phyloP scores from a whole-genome alignment of 2,329 filamentous ascomycete genomes.

The Arthrobotrys iridis region DNA sequence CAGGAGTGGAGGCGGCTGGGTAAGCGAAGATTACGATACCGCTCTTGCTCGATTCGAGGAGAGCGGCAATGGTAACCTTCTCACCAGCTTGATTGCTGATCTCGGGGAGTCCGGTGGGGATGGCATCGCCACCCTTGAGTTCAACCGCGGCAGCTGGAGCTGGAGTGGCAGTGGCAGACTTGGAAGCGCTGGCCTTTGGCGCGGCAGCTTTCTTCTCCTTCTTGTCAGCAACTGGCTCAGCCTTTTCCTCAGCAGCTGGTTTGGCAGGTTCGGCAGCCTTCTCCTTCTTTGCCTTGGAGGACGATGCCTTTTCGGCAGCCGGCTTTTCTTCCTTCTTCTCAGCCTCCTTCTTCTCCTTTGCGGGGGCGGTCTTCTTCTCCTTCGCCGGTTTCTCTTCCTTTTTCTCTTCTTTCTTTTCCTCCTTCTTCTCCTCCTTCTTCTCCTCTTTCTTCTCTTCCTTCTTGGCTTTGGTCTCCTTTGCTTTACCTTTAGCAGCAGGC shows the following conservation, averaged over 20 bases:
- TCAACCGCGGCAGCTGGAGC: constrained; percentile 36
- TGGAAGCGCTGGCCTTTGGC: constrained; percentile 44
- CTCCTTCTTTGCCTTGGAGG: constrained; percentile 22
- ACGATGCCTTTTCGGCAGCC: constrained; percentile 59
- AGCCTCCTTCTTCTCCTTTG: constrained; percentile 34
- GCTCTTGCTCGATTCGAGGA: constrained; percentile 82
- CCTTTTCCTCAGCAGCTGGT: constrained; percentile 65
- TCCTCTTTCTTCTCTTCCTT: constrained; percentile 51
- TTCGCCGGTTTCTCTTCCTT: constrained; percentile 57
- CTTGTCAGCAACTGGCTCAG: constrained; percentile 61
- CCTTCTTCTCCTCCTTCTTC: constrained; percentile 2
- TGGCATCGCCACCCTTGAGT: constrained; percentile 55
- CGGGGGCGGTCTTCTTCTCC: constrained; percentile 61
- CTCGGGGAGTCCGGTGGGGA: constrained; percentile 63
- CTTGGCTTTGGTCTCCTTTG: constrained; percentile 59
- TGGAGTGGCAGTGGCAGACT: constrained; percentile 51
- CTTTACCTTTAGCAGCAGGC: constrained; percentile 28
- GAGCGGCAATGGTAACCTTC: constrained; percentile 79
- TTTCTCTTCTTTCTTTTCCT: neutral
- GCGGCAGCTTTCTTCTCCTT: constrained; percentile 53
- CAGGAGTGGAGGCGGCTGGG: constrained; percentile 85
- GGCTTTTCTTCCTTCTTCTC: constrained; percentile 59
- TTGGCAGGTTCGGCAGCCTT: constrained; percentile 9
- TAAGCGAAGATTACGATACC: constrained; percentile 96
- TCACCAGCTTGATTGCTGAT: constrained; percentile 85